These are phyloP conservation scores for Cryptococcus neoformans DNA, from an alignment of 1,284 basidiomycete species.

Conservation along the genomic window DNA sequence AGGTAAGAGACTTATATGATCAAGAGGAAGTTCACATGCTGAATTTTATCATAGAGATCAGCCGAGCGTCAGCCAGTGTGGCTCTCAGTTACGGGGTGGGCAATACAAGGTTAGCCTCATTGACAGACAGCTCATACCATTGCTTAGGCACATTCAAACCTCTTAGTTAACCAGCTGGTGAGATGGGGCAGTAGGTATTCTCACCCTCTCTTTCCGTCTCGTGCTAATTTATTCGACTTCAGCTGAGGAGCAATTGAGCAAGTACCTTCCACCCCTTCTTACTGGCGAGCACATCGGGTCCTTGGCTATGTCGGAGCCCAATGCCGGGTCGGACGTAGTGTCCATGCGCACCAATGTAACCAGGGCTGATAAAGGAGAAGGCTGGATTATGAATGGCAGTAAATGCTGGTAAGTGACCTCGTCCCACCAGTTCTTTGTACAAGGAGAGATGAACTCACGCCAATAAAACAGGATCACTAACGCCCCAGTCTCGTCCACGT, in stretches of 20 bases:
- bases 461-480: slow-evolving; percentile 68
- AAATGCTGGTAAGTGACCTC: slow-evolving; percentile 74
- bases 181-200: slow-evolving; percentile 67
- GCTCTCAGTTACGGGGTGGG: slow-evolving; percentile 77
- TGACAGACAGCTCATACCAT: not conserved
- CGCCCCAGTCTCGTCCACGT: slow-evolving; percentile 80
- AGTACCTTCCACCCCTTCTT: slow-evolving; percentile 82
- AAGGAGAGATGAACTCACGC: not conserved
- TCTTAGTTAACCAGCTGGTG: slow-evolving; percentile 66
- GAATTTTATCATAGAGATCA: slow-evolving; percentile 58
- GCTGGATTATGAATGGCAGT: slow-evolving; percentile 78
- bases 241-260: slow-evolving; percentile 69
- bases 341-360: slow-evolving; percentile 82
- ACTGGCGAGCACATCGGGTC: slow-evolving; percentile 80
- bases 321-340: slow-evolving; percentile 87
- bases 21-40: not conserved
- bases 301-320: slow-evolving; percentile 91
- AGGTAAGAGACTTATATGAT: slow-evolving; percentile 26
- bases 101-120: not conserved
- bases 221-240: not conserved
- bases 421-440: not conserved
- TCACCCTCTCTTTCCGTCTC: not conserved
- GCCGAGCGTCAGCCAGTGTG: slow-evolving; percentile 82
- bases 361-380: slow-evolving; percentile 58
- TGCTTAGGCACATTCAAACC: slow-evolving; percentile 75